Base-by-base conservation (phyloP, 805 yeast genomes). In the Zygosaccharomyces gambellarensis region DNA sequence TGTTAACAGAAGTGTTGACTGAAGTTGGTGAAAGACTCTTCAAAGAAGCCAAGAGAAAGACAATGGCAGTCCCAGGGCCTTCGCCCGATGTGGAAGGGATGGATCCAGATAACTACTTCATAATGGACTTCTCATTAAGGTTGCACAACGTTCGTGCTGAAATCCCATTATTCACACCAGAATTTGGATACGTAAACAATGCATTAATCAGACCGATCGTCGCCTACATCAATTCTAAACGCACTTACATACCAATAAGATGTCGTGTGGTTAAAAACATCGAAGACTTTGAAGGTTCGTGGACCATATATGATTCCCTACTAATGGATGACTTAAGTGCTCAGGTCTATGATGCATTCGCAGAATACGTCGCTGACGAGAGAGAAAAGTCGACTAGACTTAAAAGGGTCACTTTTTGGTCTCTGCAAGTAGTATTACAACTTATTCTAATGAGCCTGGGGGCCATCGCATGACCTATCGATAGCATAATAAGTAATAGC, bases 141-240 rank as follows among this genome's bases (percentile, higher is more conserved):
- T 76, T 94, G 55, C 87, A 87, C 61, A 87, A 92, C 62, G 95
- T 90, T 8, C 78, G 90, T 46, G 98, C 99, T 0, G 78, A 80
- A 22, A 88, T 95, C 0, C 99, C 99, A 0, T 74, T 92, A 56
- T 86, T 89, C 63, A 78, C 94, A 0, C 78, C 83, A n/a, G 96
- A 90, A 54, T 72, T 94, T 48, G 85, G 92, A n/a, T 90, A 92
- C 59, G 81, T 90, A 55, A 94, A 94, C 68, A 86, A 85, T 65
- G 97, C 99, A 0, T 72, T 94, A 49, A 85, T 94, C 46, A 74
- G 96, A 54, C 99, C 99, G 0, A 90, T 94, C 63, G 96, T 94
- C 22, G 97, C 90, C 1, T 94, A 92, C 67, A 92, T 94, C 64
- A 94, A 94, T 64, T 85, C 94, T 32, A 78, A 87, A 51, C 87